phyloP scores from a whole-genome alignment of 257 asterid genomes.

The Vinca minor region DNA sequence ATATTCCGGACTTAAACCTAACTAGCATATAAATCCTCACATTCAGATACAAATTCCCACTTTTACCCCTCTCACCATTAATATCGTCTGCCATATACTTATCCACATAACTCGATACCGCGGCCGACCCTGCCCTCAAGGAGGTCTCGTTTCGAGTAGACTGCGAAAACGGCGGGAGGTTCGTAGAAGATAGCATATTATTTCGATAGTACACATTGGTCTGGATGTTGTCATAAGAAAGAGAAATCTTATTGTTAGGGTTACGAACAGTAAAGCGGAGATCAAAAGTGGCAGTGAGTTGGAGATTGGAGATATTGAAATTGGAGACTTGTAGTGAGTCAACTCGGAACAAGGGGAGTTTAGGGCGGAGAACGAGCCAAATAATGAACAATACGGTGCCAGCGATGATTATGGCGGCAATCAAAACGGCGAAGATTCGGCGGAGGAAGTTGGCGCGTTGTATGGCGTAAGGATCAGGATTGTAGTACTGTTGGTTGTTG shows the following conservation, averaged over 20 bases:
- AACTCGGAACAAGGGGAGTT: constrained; percentile 66
- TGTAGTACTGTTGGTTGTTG: constrained; percentile 35
- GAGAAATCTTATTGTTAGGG: constrained; percentile 65
- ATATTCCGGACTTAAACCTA: constrained; percentile 62
- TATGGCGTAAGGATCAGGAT: constrained; percentile 35
- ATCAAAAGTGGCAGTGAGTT: constrained; percentile 46
- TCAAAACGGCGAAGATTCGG: constrained; percentile 48
- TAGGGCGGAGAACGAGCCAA: constrained; percentile 86
- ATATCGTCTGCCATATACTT: constrained; percentile 36
- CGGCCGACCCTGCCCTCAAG: constrained; percentile 50
- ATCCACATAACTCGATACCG: constrained; percentile 41
- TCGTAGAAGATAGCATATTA: constrained; percentile 35
- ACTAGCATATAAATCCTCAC: constrained; percentile 58
- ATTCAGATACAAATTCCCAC: constrained; percentile 39
- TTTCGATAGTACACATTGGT: constrained; percentile 32
- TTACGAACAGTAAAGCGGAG: constrained; percentile 54
- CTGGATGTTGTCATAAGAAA: constrained; percentile 42
- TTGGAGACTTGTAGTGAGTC: constrained; percentile 53
- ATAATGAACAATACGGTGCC: constrained; percentile 55
- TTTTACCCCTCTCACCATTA: constrained; percentile 30
- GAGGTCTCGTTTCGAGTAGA: constrained; percentile 48
- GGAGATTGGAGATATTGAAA: constrained; percentile 32
- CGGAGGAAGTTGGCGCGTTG: constrained; percentile 70
- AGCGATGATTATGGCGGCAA: constrained; percentile 43
- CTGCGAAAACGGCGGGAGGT: constrained; percentile 60